Evolutionary conservation across 768 basidiomycete species (phyloP), one percentile per base, ranked within the genome.

Genomic region (Aureoboletus auriporus): DNA sequence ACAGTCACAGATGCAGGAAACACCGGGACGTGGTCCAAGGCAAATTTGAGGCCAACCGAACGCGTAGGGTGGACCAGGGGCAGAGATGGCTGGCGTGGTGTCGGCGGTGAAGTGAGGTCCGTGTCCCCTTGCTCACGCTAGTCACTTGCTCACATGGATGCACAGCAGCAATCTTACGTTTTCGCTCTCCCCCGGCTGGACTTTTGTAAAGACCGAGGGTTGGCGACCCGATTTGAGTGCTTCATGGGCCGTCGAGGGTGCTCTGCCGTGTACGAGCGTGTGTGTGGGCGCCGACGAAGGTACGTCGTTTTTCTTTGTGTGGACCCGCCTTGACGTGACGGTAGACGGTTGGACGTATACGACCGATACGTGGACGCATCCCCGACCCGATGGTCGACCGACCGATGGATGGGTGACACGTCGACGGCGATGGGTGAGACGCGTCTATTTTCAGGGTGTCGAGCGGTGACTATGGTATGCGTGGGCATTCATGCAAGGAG

Each of bases 341-440:
- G 12, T 44, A 83, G 86, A 80, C 57, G 89, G 87, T 4, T 92
- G 90, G 88, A 79, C 86, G 12, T 91, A 91, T 58, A 84, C 84
- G 8, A 86, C 88, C 52, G 88, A 89, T 49, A 69, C 75, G 0
- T 92, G 89, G 90, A 68, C 79, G 5, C 73, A 82, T 47, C 71
- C 80, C 10, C 47, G 67, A 8, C 61, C 34, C 67, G 60, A 53
- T 53, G 63, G 60, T 72, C 65, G 35, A 71, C 71, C 68, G 66
- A 46, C 71, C 59, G 51, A 77, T 69, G 63, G 75, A 67, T 54
- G 70, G 70, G 36, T 87, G 53, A 89, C 87, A 14, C 68, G 87
- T 39, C 65, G 87, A 54, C 66, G 87, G 54, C 69, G 85, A 46
- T 90, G 89, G 89, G 68, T 77, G 9, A 69, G 86, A 46, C 70